phyloP scores from a whole-genome alignment of 148 eudicot species.

The Suaeda aralocaspica region DNA sequence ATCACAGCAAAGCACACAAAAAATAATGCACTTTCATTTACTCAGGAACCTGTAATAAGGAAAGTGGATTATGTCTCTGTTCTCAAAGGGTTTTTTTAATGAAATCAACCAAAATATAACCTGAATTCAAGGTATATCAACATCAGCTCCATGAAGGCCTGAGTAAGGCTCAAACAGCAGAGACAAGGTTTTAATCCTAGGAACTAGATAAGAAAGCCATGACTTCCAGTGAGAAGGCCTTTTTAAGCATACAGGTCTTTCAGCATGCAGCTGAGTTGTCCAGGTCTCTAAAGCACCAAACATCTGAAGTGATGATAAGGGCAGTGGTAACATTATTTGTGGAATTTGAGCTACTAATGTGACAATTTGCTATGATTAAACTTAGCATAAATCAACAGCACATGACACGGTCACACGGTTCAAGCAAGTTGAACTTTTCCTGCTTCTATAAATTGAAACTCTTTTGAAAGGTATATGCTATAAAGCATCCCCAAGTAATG shows the following conservation, averaged over 20 bases:
- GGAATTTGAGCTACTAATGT: background rate
- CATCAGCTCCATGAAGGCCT: background rate
- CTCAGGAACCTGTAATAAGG: background rate
- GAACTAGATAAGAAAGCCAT: background rate
- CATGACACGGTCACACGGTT: background rate
- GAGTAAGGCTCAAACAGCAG: background rate
- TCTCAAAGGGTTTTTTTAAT: too few species aligned
- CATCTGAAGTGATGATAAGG: background rate
- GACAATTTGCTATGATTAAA: background rate
- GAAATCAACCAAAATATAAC: background rate
- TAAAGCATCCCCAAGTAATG: background rate
- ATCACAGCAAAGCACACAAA: background rate
- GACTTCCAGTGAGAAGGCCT: background rate
- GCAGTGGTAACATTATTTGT: background rate
- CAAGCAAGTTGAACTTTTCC: background rate
- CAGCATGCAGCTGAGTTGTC: background rate
- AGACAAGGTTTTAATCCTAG: background rate
- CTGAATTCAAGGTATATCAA: background rate
- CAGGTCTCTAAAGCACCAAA: background rate
- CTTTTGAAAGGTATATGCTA: background rate
- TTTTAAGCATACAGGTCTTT: too few species aligned
- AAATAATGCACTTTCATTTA: background rate
- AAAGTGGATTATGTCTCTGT: background rate
- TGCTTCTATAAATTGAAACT: background rate
- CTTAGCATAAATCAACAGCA: background rate